phyloP scores from a whole-genome alignment of 2,329 filamentous ascomycete genomes.

The Metarhizium sp. region DNA sequence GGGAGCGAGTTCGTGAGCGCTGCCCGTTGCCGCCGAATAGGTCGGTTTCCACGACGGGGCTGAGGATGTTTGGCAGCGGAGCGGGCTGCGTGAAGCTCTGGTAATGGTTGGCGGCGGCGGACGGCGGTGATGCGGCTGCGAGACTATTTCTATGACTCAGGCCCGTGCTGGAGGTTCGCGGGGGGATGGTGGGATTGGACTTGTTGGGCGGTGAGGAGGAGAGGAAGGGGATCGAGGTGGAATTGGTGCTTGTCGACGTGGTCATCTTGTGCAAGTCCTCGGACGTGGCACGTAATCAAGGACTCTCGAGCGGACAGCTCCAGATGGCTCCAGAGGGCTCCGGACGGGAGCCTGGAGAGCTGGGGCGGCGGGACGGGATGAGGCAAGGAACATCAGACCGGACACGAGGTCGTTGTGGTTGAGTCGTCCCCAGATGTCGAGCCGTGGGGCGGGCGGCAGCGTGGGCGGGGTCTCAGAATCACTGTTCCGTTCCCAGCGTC shows the following conservation, averaged over 20 bases:
- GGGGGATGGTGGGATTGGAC: constrained; percentile 54
- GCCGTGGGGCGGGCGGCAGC: not conserved
- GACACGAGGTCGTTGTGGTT: not conserved
- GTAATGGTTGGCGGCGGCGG: not conserved
- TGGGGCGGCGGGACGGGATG: not conserved
- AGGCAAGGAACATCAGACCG: not conserved
- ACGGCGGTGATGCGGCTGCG: not conserved
- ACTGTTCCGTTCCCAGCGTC: too few species aligned
- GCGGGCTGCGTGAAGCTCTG: constrained; percentile 8
- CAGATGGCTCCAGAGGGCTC: not conserved
- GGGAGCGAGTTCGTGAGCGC: constrained; percentile 1
- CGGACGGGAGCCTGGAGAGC: not conserved
- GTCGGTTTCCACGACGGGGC: constrained; percentile 50
- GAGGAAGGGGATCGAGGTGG: not conserved
- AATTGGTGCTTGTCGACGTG: constrained; percentile 12
- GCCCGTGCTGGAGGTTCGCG: constrained; percentile 53
- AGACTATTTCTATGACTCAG: constrained; percentile 15
- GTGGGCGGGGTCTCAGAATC: too few species aligned
- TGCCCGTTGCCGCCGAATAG: constrained; percentile 37
- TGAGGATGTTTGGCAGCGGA: constrained; percentile 24
- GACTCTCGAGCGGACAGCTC: not conserved
- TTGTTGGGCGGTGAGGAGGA: constrained; percentile 43
- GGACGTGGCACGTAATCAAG: too few species aligned
- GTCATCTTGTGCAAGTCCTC: constrained; percentile 12
- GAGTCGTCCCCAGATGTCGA: not conserved